These are phyloP conservation scores for Aphanomyces cochlioides DNA, from an alignment of 352 stramenopile species.

Conservation along the genomic window DNA sequence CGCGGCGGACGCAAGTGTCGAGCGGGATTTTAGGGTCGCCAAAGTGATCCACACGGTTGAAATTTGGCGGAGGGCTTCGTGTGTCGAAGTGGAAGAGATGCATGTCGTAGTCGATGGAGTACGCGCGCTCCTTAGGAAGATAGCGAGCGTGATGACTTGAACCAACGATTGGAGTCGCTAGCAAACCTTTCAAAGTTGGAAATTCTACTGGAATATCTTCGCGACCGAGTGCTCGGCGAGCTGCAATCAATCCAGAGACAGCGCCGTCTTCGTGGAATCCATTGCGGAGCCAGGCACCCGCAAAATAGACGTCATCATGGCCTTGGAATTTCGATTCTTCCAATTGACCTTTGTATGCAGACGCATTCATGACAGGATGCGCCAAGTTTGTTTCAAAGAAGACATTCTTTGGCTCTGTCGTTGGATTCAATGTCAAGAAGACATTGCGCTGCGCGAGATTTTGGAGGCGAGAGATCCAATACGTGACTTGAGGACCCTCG, in stretches of 20 bases:
- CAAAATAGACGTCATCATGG: constrained; percentile 81
- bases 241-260: constrained; percentile 33
- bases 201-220: constrained; percentile 25
- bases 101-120: constrained; percentile 26
- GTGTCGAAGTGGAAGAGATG: constrained; percentile 20
- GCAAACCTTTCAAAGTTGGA: constrained; percentile 14
- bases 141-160: constrained; percentile 13
- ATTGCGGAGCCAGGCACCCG: constrained; percentile 82
- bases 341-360: constrained; percentile 51
- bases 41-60: constrained; percentile 20
- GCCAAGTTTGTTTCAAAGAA: constrained; percentile 49
- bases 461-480: constrained; percentile 85
- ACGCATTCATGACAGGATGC: constrained; percentile 78
- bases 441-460: constrained; percentile 67
- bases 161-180: not conserved
- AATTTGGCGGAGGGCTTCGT: constrained; percentile 4
- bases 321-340: constrained; percentile 55
- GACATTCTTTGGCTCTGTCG: constrained; percentile 44
- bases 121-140: constrained; percentile 4
- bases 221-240: not conserved
- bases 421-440: constrained; percentile 88
- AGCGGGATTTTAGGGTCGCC: constrained; percentile 10
- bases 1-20: constrained; percentile 20
- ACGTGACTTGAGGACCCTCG: constrained; percentile 63
- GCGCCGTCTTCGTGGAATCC: constrained; percentile 89